These are phyloP conservation scores for Scheffersomyces amazonensis DNA, from an alignment of 805 yeast genomes.

Conservation along the genomic window DNA sequence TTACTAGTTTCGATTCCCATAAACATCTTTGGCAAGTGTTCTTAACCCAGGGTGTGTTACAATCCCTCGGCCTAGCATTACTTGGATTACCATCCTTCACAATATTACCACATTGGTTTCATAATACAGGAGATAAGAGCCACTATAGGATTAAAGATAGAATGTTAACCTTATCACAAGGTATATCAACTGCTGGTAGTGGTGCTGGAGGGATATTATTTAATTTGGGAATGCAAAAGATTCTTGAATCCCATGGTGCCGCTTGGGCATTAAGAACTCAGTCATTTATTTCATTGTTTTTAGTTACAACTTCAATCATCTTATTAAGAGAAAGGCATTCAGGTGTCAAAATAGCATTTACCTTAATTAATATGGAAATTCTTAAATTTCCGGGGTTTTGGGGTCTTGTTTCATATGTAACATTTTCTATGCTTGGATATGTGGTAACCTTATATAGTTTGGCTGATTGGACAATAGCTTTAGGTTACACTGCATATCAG, in stretches of 20 bases:
- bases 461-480: slow-evolving; percentile 54
- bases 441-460: slow-evolving; percentile 51
- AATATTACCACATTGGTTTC: slow-evolving; percentile 53
- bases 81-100: slow-evolving; percentile 54
- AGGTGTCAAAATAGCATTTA: slow-evolving; percentile 11
- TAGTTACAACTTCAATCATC: slow-evolving; percentile 11
- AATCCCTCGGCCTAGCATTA: slow-evolving; percentile 53
- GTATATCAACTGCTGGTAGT: slow-evolving; percentile 41
- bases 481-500: slow-evolving; percentile 42
- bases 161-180: slow-evolving; percentile 37
- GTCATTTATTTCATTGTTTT: slow-evolving; percentile 22
- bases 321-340: slow-evolving; percentile 3
- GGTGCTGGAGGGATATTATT: slow-evolving; percentile 49
- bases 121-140: background rate
- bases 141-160: slow-evolving; percentile 3
- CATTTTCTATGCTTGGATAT: slow-evolving; percentile 51
- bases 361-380: slow-evolving; percentile 34
- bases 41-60: slow-evolving; percentile 59
- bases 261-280: slow-evolving; percentile 47
- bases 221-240: slow-evolving; percentile 38
- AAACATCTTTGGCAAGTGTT: slow-evolving; percentile 58
- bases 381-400: slow-evolving; percentile 39
- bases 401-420: slow-evolving; percentile 33
- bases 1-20: slow-evolving; percentile 45
- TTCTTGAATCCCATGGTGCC: slow-evolving; percentile 18